These are phyloP conservation scores for Skeletonema grethae DNA, from an alignment of 108 stramenopile species.

Conservation along the genomic window DNA sequence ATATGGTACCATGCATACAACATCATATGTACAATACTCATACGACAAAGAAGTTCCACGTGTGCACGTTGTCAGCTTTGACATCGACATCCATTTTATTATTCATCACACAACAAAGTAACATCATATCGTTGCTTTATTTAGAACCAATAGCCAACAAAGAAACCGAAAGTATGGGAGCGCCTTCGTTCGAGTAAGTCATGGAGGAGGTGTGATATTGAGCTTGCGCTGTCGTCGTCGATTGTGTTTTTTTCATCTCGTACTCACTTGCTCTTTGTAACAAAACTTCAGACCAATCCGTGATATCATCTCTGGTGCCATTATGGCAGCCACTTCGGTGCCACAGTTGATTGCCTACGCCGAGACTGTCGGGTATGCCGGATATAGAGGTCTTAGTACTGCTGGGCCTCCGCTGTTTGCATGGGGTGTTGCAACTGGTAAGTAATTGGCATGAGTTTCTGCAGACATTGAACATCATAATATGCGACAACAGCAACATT, in stretches of 20 bases:
- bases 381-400: slow-evolving; percentile 75
- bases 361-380: slow-evolving; percentile 78
- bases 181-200: slow-evolving; percentile 4
- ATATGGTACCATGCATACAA: no score
- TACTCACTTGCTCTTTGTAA: background rate
- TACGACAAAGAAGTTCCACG: no score
- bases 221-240: background rate
- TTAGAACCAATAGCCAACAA: background rate
- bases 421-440: slow-evolving; percentile 74
- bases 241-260: background rate
- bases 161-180: slow-evolving; percentile 2
- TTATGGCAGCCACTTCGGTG: slow-evolving; percentile 86
- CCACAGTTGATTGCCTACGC: slow-evolving; percentile 89
- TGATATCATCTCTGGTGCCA: slow-evolving; percentile 75
- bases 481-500: background rate
- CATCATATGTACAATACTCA: no score
- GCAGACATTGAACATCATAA: no score
- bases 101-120: background rate
- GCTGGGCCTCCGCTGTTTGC: slow-evolving; percentile 70
- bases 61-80: background rate
- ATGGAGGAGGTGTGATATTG: background rate
- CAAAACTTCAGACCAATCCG: slow-evolving; percentile 53
- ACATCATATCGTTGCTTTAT: background rate
- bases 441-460: background rate
- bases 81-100: background rate